These are phyloP conservation scores for Cyberlindnera veronae DNA, from an alignment of 805 yeast genomes.

Conservation along the genomic window DNA sequence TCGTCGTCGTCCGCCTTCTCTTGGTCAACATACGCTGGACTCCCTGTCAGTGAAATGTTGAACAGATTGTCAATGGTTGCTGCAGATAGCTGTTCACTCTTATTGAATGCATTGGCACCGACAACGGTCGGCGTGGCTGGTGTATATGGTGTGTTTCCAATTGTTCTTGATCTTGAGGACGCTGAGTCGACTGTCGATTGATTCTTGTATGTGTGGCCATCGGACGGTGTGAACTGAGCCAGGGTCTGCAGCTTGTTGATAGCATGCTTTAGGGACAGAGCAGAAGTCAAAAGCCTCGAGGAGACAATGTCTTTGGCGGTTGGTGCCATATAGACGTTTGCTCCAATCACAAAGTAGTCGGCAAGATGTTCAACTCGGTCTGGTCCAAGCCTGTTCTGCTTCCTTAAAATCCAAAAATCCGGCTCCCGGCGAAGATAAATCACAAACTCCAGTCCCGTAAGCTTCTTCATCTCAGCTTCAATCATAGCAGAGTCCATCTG, in stretches of 20 bases:
- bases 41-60: slow-evolving; percentile 22
- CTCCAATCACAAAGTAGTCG: slow-evolving; percentile 87
- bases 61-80: slow-evolving; percentile 27
- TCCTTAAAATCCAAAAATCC: slow-evolving; percentile 86
- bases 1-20: slow-evolving; percentile 11
- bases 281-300: slow-evolving; percentile 48
- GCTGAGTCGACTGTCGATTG: slow-evolving; percentile 13
- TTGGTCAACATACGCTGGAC: slow-evolving; percentile 21
- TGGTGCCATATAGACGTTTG: slow-evolving; percentile 91
- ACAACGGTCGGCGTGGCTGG: slow-evolving; percentile 22
- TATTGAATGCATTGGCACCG: slow-evolving; percentile 6
- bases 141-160: slow-evolving; percentile 27
- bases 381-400: slow-evolving; percentile 63
- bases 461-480: slow-evolving; percentile 60
- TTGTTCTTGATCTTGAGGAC: slow-evolving; percentile 22
- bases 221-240: slow-evolving; percentile 55
- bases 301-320: slow-evolving; percentile 66
- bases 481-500: slow-evolving; percentile 33
- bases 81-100: slow-evolving; percentile 14
- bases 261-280: slow-evolving; percentile 41
- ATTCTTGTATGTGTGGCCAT: slow-evolving; percentile 49
- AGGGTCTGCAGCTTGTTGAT: slow-evolving; percentile 43
- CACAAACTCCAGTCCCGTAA: slow-evolving; percentile 85
- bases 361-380: slow-evolving; percentile 52
- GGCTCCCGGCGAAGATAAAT: slow-evolving; percentile 78